Conservation (phyloP, 768 basidiomycete genomes). For the Agaricus blazei region DNA sequence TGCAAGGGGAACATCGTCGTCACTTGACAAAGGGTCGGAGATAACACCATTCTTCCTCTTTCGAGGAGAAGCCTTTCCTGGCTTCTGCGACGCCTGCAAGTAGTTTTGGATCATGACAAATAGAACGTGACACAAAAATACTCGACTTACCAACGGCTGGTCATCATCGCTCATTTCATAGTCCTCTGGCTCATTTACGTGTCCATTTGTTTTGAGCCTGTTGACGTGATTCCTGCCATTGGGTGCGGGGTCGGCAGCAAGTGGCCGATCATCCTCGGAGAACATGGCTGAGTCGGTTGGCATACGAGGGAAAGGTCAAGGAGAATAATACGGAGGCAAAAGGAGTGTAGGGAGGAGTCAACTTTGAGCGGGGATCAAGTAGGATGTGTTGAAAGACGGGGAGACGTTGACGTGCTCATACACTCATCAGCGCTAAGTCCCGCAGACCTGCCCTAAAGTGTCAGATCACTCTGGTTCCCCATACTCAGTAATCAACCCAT, state of each 20-base stretch:
- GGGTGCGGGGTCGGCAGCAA: constrained; percentile 36
- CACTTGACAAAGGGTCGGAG: constrained; percentile 59
- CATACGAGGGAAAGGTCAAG: constrained; percentile 28
- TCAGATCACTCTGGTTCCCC: constrained; percentile 24
- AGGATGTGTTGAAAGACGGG: constrained; percentile 21
- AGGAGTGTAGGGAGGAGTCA: constrained; percentile 9
- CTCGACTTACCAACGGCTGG: constrained; percentile 61
- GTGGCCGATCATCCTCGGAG: constrained; percentile 57
- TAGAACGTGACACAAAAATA: not conserved
- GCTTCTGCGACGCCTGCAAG: constrained; percentile 44
- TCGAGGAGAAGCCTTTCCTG: constrained; percentile 37
- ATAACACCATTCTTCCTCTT: constrained; percentile 62
- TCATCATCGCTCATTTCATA: constrained; percentile 65
- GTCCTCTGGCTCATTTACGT: constrained; percentile 36
- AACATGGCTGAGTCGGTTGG: constrained; percentile 45
- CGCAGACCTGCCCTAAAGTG: constrained; percentile 55
- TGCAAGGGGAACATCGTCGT: constrained; percentile 68
- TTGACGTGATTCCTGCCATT: constrained; percentile 28
- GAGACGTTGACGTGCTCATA: constrained; percentile 16
- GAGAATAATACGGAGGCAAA: constrained; percentile 17
- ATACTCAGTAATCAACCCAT: constrained; percentile 7
- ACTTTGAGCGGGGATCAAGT: constrained; percentile 16
- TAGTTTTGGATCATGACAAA: not conserved
- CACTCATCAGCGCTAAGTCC: constrained; percentile 36
- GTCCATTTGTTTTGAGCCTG: constrained; percentile 32